Base-by-base conservation (phyloP, 1,284 basidiomycete species). In the Sphaerobolus stellatus region DNA sequence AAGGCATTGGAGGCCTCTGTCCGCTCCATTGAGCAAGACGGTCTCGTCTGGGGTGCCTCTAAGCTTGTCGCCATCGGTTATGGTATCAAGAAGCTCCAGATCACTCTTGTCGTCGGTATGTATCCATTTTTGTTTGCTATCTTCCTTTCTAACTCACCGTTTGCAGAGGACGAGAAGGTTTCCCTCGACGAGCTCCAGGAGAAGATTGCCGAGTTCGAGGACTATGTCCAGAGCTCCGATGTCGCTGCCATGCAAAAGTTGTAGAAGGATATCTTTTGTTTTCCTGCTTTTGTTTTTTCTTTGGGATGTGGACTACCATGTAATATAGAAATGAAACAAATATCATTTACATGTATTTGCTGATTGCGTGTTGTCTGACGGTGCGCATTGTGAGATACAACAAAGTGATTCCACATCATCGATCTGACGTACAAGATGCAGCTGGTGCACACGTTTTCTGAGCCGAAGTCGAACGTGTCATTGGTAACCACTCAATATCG, bases 121-220 rank as follows among this genome's bases (percentile, higher is more conserved):
- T 80, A 22, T n/a, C 48, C 25, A 48, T 33, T 41, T 18, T 24
- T n/a, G 38, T 29, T 9, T 52, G 22, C 18, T 52, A 30, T 44
- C 28, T 20, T 27, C 58, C 52, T 20, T 22, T n/a, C 48, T 58
- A 53, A 54, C 31, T 57, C n/a, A 50, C 20, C 31, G 38, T 46
- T 50, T 8, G 25, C 68, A 90, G 89, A 94, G 88, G 93, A 96
- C 61, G 95, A 96, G 67, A 91, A 95, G 66, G 88, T 99, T 58
- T 97, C 94, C 20, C 78, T 90, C 61, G 94, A 98, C 63, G 94
- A 98, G 44, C 83, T 99, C 62, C 94, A 98, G 75, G 94, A 97
- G 69, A 81, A 88, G 78, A 78, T 95, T 59, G 75, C 76, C 18
- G 92, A 90, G 67, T 87, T 94, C 65, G 95, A 98, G 56, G 97